Conservation (phyloP, 768 basidiomycete species). For the Kwoniella mangroviensis region DNA sequence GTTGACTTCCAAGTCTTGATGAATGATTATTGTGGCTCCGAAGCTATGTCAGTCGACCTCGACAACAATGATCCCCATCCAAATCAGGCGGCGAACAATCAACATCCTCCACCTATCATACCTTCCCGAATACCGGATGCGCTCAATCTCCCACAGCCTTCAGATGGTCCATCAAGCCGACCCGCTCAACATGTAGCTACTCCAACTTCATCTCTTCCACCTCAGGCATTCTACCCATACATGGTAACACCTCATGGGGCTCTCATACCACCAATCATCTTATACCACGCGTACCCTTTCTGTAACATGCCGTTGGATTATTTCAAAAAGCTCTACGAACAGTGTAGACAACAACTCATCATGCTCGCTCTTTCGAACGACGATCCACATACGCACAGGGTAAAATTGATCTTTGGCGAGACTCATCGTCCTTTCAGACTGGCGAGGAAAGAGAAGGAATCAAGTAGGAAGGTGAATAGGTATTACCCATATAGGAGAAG, state of each 20-base stretch:
- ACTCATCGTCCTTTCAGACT: background rate
- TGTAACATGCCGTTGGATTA: no score
- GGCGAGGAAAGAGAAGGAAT: background rate
- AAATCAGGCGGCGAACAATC: background rate
- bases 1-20: background rate
- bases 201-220: background rate
- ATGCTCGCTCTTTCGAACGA: background rate
- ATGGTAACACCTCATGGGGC: no score
- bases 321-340: no score
- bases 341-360: no score
- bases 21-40: background rate
- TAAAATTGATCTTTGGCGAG: background rate
- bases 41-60: background rate
- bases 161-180: background rate
- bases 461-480: background rate
- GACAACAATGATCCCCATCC: background rate
- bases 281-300: no score
- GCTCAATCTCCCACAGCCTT: background rate
- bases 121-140: background rate
- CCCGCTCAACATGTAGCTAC: background rate
- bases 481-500: background rate
- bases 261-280: no score
- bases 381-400: background rate
- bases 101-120: background rate
- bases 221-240: no score